Evolutionary conservation across 306 rosid genomes (phyloP).

Genomic region (Trifolium pratense): DNA sequence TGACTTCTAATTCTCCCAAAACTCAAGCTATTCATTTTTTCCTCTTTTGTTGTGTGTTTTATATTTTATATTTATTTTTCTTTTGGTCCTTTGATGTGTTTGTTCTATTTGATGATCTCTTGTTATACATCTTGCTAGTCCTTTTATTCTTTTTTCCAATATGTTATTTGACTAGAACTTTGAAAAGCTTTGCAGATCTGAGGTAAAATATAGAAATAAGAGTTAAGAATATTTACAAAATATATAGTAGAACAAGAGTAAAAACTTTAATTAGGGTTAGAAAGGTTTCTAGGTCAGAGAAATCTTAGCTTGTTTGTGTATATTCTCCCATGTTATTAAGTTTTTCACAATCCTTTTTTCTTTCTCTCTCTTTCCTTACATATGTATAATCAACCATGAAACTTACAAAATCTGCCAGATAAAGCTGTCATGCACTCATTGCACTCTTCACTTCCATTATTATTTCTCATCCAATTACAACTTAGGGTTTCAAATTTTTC

Average conservation of each 20-base stretch:
- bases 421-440: conserved; percentile 60
- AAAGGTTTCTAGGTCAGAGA: conserved; percentile 46
- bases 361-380: conserved; percentile 47
- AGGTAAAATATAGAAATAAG: conserved; percentile 42
- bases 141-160: conserved; percentile 30
- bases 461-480: conserved; percentile 42
- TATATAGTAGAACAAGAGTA: conserved; percentile 33
- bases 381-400: conserved; percentile 42
- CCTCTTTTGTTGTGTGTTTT: background rate
- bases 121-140: background rate
- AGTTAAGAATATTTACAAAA: conserved; percentile 25
- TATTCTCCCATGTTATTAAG: conserved; percentile 36
- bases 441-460: conserved; percentile 42
- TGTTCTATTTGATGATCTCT: conserved; percentile 9
- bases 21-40: background rate
- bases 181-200: conserved; percentile 48
- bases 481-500: conserved; percentile 46
- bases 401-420: conserved; percentile 35
- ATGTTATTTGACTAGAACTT: conserved; percentile 31
- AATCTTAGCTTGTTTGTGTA: conserved; percentile 50
- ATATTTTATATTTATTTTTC: conserved; percentile 28
- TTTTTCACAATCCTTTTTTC: conserved; percentile 19
- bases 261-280: conserved; percentile 49
- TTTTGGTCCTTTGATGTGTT: background rate
- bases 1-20: background rate